Evolutionary conservation across 2,329 filamentous ascomycete species (phyloP).

Genomic region (Xenosphaeropsis pyriputrescens): DNA sequence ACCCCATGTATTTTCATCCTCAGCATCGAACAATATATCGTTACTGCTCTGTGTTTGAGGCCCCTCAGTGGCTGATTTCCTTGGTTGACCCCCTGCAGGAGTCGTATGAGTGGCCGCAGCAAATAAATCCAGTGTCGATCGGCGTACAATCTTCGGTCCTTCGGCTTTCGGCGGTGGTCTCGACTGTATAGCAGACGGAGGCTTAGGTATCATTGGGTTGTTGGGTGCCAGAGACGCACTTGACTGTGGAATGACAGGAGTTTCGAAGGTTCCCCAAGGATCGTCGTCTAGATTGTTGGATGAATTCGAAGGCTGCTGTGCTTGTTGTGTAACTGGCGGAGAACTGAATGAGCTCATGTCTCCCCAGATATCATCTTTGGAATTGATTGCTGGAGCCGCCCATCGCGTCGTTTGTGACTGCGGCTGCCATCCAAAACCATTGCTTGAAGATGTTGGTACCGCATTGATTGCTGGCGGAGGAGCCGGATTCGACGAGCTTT

Average conservation of each 20-base stretch:
- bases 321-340: background rate
- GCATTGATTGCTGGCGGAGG: conserved; percentile 4
- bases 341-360: no score
- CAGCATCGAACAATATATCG: conserved; percentile 19
- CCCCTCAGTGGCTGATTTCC: no score
- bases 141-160: no score
- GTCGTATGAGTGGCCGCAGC: no score
- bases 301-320: background rate
- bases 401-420: no score
- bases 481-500: background rate
- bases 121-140: no score
- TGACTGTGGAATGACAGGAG: background rate
- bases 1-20: conserved; percentile 20
- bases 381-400: background rate
- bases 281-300: conserved; percentile 1
- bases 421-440: conserved; percentile 1
- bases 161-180: no score
- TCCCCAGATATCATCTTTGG: no score
- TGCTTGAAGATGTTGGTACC: conserved; percentile 4
- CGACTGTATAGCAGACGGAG: no score
- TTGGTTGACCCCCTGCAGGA: no score
- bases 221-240: no score
- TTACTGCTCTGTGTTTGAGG: background rate
- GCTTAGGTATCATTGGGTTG: no score
- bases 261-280: conserved; percentile 2